A percentile compares a stretch with the other conserved stretches of the same genome.
Evolutionary conservation across 805 yeast species (phyloP).

Genomic region (Metschnikowia similis): DNA sequence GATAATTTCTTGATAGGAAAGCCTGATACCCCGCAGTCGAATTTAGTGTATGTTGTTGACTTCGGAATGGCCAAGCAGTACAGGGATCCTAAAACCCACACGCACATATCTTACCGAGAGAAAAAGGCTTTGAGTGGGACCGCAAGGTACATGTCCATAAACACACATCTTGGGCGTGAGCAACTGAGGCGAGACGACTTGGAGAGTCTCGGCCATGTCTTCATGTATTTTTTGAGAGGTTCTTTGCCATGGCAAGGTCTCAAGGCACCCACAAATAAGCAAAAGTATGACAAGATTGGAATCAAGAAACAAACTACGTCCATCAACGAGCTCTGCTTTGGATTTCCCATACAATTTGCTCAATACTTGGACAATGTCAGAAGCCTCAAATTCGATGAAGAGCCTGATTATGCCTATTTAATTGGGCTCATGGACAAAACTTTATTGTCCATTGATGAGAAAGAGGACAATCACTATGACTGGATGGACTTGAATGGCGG

Average conservation of each 20-base stretch:
- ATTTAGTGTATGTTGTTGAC: constrained; percentile 84
- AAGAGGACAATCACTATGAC: constrained; percentile 87
- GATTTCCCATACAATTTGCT: constrained; percentile 89
- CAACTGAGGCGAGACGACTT: constrained; percentile 95
- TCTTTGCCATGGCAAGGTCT: constrained; percentile 98
- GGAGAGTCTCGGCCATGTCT: constrained; percentile 95
- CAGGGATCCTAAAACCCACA: constrained; percentile 92
- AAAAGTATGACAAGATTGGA: constrained; percentile 95
- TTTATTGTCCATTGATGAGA: constrained; percentile 63
- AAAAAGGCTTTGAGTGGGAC: constrained; percentile 95
- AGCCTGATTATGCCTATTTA: constrained; percentile 89
- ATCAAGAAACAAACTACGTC: constrained; percentile 91
- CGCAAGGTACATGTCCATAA: constrained; percentile 97
- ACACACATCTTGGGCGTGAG: constrained; percentile 95
- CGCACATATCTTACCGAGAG: constrained; percentile 95
- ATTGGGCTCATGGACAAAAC: constrained; percentile 75
- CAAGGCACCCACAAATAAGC: constrained; percentile 96
- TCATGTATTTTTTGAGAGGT: constrained; percentile 90
- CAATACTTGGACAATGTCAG: constrained; percentile 87
- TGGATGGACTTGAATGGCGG: constrained; percentile 98
- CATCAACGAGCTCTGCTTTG: constrained; percentile 79
- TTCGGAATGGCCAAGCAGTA: constrained; percentile 99
- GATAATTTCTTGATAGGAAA: constrained; percentile 94
- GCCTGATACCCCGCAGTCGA: constrained; percentile 79
- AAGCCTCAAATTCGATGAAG: constrained; percentile 84